phyloP scores from a whole-genome alignment of 805 yeast genomes.

The Candida methanosorbosa region DNA sequence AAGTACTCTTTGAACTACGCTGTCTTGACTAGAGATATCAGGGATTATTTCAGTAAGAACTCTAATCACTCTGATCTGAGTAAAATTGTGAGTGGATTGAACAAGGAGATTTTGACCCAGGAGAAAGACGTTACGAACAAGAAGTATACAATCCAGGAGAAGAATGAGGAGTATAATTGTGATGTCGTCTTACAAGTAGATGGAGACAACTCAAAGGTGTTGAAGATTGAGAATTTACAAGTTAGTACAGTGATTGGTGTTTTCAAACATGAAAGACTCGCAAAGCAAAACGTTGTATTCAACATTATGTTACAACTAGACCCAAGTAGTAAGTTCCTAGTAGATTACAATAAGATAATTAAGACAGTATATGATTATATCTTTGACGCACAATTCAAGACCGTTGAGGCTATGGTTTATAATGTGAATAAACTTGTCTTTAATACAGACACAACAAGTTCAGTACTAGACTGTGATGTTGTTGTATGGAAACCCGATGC shows the following conservation, averaged over 20 bases:
- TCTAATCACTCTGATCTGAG: neutral
- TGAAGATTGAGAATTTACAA: conserved; percentile 39
- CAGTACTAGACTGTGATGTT: conserved; percentile 29
- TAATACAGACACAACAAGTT: too few relatives aligned
- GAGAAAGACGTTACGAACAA: too few relatives aligned
- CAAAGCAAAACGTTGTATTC: conserved; percentile 65
- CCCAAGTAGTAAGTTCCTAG: conserved; percentile 3
- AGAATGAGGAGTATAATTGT: neutral
- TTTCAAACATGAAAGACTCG: conserved; percentile 79
- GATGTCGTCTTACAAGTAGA: neutral
- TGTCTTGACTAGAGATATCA: conserved; percentile 61
- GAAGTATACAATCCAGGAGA: neutral
- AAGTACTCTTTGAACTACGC: conserved; percentile 84
- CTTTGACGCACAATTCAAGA: conserved; percentile 75
- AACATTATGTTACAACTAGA: conserved; percentile 41
- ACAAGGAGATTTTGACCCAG: neutral
- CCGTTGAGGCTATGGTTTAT: conserved; percentile 87
- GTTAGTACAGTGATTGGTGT: conserved; percentile 84
- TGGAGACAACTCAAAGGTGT: conserved; percentile 4
- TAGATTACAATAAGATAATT: conserved; percentile 32
- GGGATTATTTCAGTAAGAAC: conserved; percentile 21
- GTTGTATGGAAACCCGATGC: conserved; percentile 84
- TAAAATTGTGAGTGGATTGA: neutral
- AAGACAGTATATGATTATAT: conserved; percentile 48
- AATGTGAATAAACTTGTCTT: conserved; percentile 39